Evolutionary conservation across 495 filamentous ascomycete species (phyloP).

Genomic region (Penicillium pancosmium): DNA sequence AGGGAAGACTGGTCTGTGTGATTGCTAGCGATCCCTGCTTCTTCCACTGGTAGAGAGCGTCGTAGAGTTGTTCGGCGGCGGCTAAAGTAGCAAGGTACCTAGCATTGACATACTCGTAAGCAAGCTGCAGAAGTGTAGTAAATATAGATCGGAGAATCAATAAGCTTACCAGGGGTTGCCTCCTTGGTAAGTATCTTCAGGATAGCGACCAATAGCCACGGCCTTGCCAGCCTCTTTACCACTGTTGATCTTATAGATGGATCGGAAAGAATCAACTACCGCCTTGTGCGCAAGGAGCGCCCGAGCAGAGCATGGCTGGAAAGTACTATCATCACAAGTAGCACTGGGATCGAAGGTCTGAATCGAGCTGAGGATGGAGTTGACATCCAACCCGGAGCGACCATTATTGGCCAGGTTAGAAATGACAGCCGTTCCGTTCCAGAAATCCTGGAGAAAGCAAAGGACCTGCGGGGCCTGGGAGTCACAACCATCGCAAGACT

Average conservation of each 20-base stretch:
- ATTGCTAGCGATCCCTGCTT: slow-evolving; percentile 46
- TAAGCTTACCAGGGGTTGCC: slow-evolving; percentile 57
- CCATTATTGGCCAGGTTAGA: slow-evolving; percentile 45
- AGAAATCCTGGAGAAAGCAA: slow-evolving; percentile 51
- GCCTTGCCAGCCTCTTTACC: slow-evolving; percentile 48
- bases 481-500: slow-evolving; percentile 43
- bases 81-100: slow-evolving; percentile 45
- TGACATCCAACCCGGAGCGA: slow-evolving; percentile 50
- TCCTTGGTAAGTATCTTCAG: slow-evolving; percentile 68
- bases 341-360: slow-evolving; percentile 52
- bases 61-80: slow-evolving; percentile 44
- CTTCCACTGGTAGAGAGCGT: slow-evolving; percentile 54
- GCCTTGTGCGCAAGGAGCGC: slow-evolving; percentile 54
- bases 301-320: slow-evolving; percentile 53
- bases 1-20: slow-evolving; percentile 39
- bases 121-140: background rate
- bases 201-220: slow-evolving; percentile 68
- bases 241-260: slow-evolving; percentile 45
- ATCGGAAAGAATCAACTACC: slow-evolving; percentile 54
- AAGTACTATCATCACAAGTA: slow-evolving; percentile 49
- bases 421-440: slow-evolving; percentile 47
- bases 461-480: slow-evolving; percentile 54
- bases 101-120: background rate
- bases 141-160: slow-evolving; percentile 1
- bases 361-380: slow-evolving; percentile 49